Base-by-base conservation (phyloP, 208 protist species). In the Acanthamoeba sp. region DNA sequence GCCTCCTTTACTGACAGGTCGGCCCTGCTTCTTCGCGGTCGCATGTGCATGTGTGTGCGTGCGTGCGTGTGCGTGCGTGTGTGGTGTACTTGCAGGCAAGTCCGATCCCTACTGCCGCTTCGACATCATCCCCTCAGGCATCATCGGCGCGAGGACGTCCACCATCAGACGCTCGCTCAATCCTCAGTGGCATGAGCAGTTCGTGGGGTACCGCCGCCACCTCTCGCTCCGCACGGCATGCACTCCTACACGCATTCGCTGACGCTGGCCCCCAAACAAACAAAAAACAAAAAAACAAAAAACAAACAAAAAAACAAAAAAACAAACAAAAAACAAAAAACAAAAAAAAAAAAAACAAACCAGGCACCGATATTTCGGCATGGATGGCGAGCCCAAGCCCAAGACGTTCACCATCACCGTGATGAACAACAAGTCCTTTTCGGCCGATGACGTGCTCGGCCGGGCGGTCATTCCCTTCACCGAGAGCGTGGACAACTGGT, bases 341-440 rank as follows among this genome's bases (percentile, higher is more conserved):
- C 48, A 14, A 10, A 55, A 12, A 1, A 12, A 55, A 48, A 3
- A 48, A 3, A 48, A 3, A 48, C 59, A 32, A 69, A 38, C 6
- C 50, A 91, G 85, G 20, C 85, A 91, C 12, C n/a, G 57, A 45
- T 91, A 91, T 48, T 91, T 91, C 27, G 85, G 85, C 4, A 73
- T 91, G 85, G 85, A 91, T 27, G 85, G 85, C 22, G 85, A 91
- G 27, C 85, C 85, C 32, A 91, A 91, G 57, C 85, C 85, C 3
- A 91, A 91, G 57, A 91, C 57, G 50, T 91, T 91, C 32, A 29
- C 59, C 34, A 91, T 91, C 27, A 91, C 85, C 1, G 85, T 91
- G 38, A 91, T 91, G 85, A 73, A 71, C 59, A 73, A 91, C 85
- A 91, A 91, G 34, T 64, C 85, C 59, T 73, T 91, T 27, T 91